Conservation (phyloP, 2,329 filamentous ascomycete species). For the Neofusicoccum umdonicola region DNA sequence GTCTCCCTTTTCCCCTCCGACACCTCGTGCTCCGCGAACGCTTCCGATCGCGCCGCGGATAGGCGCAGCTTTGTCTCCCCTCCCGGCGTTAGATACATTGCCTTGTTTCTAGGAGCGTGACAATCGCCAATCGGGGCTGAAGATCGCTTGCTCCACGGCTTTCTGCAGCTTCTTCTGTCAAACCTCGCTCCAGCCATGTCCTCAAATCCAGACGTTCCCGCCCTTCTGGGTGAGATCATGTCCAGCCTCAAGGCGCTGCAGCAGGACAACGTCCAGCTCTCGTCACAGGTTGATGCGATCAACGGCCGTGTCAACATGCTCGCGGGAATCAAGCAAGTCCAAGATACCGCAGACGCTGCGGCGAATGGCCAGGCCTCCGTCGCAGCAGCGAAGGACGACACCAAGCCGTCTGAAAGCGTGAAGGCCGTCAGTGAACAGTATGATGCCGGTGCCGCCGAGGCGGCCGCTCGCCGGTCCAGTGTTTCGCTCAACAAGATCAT, state of each 20-base stretch:
- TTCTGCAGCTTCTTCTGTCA: neutral
- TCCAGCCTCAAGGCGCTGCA: slow-evolving; percentile 55
- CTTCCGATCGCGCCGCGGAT: slow-evolving; percentile 3
- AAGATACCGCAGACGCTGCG: slow-evolving; percentile 54
- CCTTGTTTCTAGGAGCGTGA: slow-evolving; percentile 5
- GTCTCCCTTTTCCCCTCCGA: neutral
- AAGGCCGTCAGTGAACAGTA: slow-evolving; percentile 41
- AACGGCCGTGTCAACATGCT: slow-evolving; percentile 61
- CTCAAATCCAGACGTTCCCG: slow-evolving; percentile 18
- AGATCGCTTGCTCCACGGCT: neutral
- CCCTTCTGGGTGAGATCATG: slow-evolving; percentile 55
- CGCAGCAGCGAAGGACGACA: slow-evolving; percentile 31
- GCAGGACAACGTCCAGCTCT: slow-evolving; percentile 54
- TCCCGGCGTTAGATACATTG: slow-evolving; percentile 9
- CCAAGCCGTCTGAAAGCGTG: slow-evolving; percentile 30
- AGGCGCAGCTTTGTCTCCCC: slow-evolving; percentile 6
- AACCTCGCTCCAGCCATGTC: slow-evolving; percentile 10
- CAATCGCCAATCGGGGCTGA: neutral
- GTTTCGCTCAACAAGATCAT: slow-evolving; percentile 58
- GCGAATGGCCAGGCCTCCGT: slow-evolving; percentile 23
- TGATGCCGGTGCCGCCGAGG: slow-evolving; percentile 31
- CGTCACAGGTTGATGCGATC: slow-evolving; percentile 58
- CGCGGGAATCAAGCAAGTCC: slow-evolving; percentile 57
- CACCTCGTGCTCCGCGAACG: neutral
- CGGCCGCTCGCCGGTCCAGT: slow-evolving; percentile 38